Evolutionary conservation across 164 flowering plant genomes (phyloP), one percentile per base, ranked within the genome.

Genomic region (Cinnamomum micranthum): DNA sequence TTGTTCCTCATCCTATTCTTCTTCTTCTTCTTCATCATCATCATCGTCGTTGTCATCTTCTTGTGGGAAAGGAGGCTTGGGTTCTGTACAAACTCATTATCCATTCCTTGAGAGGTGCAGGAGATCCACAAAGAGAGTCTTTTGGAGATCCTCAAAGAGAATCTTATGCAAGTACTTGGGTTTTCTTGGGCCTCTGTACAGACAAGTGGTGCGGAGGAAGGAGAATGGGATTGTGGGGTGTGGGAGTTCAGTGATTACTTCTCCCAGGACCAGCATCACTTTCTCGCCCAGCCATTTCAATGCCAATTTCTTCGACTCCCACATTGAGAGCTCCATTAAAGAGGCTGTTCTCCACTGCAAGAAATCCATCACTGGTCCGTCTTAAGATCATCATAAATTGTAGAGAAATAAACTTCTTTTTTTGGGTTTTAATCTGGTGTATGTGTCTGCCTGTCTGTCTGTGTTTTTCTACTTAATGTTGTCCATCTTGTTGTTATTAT

Each of bases 261-360:
- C 88, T 24, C 85, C 84, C 11, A 31, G 50, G 25, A 55, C 19
- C 31, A 82, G 78, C 50, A 65, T 63, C 2, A 69, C 62, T 62
- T 55, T 60, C 68, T 55, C 73, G 81, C 6, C 6, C 47, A 15
- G 82, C 52, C 71, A 76, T 50, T 31, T 17, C 20, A 14, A 17
- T 74, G 52, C 20, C 1, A 60, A 55, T 55, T 20, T 55, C n/a
- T 28, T 74, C 9, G 76, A 55, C 35, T 50, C 70, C 27, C 80
- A 85, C 66, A 47, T 55, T n/a, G 92, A 89, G 77, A 78, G 80
- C 80, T 80, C 88, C 15, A 88, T 90, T 23, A 51, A 78, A 52
- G 95, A 89, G 71, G 95, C 95, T 4, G 84, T 91, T 82, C 91
- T 91, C 52, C 88, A 91, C 74, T 91, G 95, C 83, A 89, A 88